Evolutionary conservation across 768 basidiomycete species (phyloP).

Genomic region (Cantharellus anzutake): DNA sequence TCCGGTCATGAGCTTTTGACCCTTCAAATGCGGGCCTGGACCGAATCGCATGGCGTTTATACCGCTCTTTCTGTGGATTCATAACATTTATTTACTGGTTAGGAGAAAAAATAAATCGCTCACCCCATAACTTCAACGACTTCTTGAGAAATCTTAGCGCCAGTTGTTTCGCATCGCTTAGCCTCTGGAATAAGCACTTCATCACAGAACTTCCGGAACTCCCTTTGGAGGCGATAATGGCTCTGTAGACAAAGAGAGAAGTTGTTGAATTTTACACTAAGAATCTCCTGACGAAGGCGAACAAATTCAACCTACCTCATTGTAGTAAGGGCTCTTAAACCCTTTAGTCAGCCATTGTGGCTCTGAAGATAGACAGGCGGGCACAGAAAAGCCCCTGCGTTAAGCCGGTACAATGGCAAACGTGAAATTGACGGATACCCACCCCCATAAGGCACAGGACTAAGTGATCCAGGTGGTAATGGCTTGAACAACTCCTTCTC

Average conservation of each 20-base stretch:
- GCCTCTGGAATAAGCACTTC: conserved; percentile 42
- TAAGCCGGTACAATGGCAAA: background rate
- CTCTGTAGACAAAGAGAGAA: conserved; percentile 16
- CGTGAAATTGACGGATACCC: background rate
- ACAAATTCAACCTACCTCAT: conserved; percentile 28
- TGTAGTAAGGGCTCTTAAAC: conserved; percentile 61
- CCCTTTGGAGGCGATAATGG: conserved; percentile 57
- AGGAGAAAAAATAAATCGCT: background rate
- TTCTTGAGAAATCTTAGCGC: conserved; percentile 67
- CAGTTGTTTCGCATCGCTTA: conserved; percentile 59
- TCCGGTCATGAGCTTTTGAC: conserved; percentile 56
- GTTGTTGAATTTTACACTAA: conserved; percentile 2
- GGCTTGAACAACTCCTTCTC: conserved; percentile 36
- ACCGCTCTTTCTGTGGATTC: conserved; percentile 24
- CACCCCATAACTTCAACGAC: conserved; percentile 63
- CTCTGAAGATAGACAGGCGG: conserved; percentile 20
- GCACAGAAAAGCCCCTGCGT: background rate
- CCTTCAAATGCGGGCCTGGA: conserved; percentile 74
- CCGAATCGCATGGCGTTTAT: conserved; percentile 79
- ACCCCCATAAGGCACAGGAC: conserved; percentile 51
- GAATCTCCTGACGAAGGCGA: background rate
- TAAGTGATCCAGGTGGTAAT: conserved; percentile 38
- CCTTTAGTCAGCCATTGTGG: conserved; percentile 49
- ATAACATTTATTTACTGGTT: conserved; percentile 51
- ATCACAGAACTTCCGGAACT: conserved; percentile 56